Base-by-base conservation (phyloP, 2,329 filamentous ascomycete genomes). In the Periconia digitata region DNA sequence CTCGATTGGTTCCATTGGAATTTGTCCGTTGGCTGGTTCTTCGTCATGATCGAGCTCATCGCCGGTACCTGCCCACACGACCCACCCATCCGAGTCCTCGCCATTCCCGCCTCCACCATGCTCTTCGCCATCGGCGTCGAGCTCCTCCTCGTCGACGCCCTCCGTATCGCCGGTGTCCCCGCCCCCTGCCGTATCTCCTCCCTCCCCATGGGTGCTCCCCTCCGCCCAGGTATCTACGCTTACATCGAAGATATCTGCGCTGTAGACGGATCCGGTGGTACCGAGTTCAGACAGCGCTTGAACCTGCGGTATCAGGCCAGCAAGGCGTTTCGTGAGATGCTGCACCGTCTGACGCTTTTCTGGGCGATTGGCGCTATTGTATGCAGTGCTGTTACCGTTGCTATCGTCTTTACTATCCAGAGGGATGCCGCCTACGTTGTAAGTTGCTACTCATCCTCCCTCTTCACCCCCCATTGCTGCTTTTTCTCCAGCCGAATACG, bases 1-100 rank as follows among this genome's bases (percentile, higher is more conserved):
- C 70, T 82, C 15, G 80, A 83, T 49, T 81, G 75, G 72, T 82
- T 82, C 60, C 80, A 82, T 48, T 82, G 79, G 79, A 81, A 80
- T 54, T 74, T 81, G 39, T 76, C 75, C 3, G 58, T 80, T 2
- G 78, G 75, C 12, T 81, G 79, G 78, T 71, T 81, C 40, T 75
- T 80, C 47, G 73, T 82, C 58, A 81, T 82, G 77, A 72, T 81
- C 41, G 79, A 82, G 55, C 71, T 82, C 18, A 79, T 82, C 54
- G 74, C 79, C 42, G 76, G 76, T 46, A 77, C 76, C 32, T 67
- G 74, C 46, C 75, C 72, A 3, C 63, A 71, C 34, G 58, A 79
- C 51, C 77, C 77, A 1, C 76, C 76, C 0, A 79, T 81, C 54
- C 76, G 79, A 16, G 68, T 82, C 22, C 73, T 82, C 39, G 75